phyloP scores from a whole-genome alignment of 1,139 yeast genomes.

The Debaryomyces psychrophilus region DNA sequence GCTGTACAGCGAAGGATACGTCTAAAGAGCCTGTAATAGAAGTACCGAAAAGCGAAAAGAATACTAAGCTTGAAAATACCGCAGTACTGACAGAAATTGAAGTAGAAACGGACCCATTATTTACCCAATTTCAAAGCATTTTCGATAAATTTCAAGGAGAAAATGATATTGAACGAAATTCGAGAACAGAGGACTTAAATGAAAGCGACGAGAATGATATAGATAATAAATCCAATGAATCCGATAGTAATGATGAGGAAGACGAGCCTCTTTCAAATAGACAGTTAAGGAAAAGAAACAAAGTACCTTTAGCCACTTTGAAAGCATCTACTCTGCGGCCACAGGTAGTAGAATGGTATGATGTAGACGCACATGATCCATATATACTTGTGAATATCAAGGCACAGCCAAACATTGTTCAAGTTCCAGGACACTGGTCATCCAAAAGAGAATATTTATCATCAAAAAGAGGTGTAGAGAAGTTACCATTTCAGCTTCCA shows the following conservation, averaged over 20 bases:
- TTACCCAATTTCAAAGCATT: conserved; percentile 44
- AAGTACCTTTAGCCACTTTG: conserved; percentile 68
- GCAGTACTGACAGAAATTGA: not conserved
- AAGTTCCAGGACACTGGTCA: conserved; percentile 87
- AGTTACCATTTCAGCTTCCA: conserved; percentile 77
- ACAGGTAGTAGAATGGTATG: conserved; percentile 82
- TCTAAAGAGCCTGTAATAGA: conserved; percentile 4
- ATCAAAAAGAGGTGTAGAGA: conserved; percentile 69
- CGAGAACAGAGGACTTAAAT: conserved; percentile 21
- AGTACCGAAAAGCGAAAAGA: not conserved
- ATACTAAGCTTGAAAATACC: conserved; percentile 1
- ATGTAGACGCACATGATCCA: conserved; percentile 85
- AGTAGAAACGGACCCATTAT: conserved; percentile 31
- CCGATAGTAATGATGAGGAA: conserved; percentile 14
- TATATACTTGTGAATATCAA: conserved; percentile 65
- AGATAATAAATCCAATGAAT: conserved; percentile 9
- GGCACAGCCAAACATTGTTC: conserved; percentile 65
- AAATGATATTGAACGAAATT: conserved; percentile 15
- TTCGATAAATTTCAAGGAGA: conserved; percentile 44
- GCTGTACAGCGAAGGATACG: not conserved
- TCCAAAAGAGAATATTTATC: conserved; percentile 78
- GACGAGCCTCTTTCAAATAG: conserved; percentile 32
- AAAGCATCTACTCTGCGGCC: conserved; percentile 67
- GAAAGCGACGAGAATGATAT: conserved; percentile 31
- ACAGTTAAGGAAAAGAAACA: conserved; percentile 52